Evolutionary conservation across 169 alveolate species (phyloP), one percentile per base, ranked within the genome.

Genomic region (Fabrea salina): DNA sequence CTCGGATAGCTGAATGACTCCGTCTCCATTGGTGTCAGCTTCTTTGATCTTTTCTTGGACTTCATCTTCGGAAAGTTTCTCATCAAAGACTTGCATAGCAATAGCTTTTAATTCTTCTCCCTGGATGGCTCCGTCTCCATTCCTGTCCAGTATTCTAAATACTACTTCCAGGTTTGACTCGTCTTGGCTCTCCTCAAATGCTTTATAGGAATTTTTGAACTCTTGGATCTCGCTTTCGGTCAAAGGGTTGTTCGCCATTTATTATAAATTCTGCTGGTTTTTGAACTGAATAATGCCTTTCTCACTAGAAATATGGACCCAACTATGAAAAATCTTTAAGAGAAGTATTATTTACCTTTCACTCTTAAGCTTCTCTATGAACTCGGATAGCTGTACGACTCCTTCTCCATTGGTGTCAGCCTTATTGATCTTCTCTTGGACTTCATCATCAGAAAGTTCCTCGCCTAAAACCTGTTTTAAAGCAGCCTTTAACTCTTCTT

Each of bases 1-100:
- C 70, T 70, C 79, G 30, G 19, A 16, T 22, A 49, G 70, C 27
- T 70, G 43, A 50, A 70, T 70, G n/a, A 47, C 67, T 5, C 82
- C 82, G 37, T 54, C 67, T 11, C 30, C 30, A 54, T 54, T 54
- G 25, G 25, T 8, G 25, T 54, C 67, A 11, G 67, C 11, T 22
- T 19, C 25, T 22, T 54, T 11, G 30, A 54, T 54, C 11, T 13
- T 54, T 22, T 8, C 25, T 7, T 19, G 35, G 7, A 54, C 25
- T 54, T 54, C 67, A 54, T 7, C 7, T 7, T 54, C 67, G 11
- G 67, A 11, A 7, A 54, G 11, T 11, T 27, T 19, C 19, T 54
- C 67, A 11, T 11, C 35, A 19, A 11, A 54, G 7, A 54, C 30
- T 7, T 22, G 8, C 8, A 7, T 16, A 11, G 19, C 19, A 22